Evolutionary conservation across 2,329 filamentous ascomycete species (phyloP).

Genomic region (Exserohilum rostratum): DNA sequence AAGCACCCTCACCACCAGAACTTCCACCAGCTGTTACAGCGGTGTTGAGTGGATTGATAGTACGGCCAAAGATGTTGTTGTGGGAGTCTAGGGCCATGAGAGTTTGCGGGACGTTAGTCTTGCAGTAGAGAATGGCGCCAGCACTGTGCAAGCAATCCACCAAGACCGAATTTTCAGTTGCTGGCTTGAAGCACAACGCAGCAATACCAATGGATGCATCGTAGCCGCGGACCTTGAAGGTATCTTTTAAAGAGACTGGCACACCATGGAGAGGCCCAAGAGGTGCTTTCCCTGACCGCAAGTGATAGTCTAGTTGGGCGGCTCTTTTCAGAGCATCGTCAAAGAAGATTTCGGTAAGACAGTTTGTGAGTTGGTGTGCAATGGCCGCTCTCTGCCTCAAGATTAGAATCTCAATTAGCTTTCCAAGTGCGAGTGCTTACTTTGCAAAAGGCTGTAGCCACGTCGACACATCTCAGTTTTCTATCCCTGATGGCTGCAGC

Average conservation of each 20-base stretch:
- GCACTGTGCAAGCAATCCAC: slow-evolving; percentile 52
- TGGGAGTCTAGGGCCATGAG: slow-evolving; percentile 60
- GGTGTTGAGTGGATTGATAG: slow-evolving; percentile 57
- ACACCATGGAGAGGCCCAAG: slow-evolving; percentile 56
- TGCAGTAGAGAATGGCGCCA: slow-evolving; percentile 59
- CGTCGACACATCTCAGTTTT: slow-evolving; percentile 46
- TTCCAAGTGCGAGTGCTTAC: slow-evolving; percentile 17
- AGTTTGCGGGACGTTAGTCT: slow-evolving; percentile 63
- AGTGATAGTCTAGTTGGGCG: slow-evolving; percentile 50
- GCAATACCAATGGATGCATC: slow-evolving; percentile 53
- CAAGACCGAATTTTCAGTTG: slow-evolving; percentile 47
- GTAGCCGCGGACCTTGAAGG: slow-evolving; percentile 56
- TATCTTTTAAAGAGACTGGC: slow-evolving; percentile 57
- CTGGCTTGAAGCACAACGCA: slow-evolving; percentile 52
- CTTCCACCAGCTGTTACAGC: slow-evolving; percentile 59
- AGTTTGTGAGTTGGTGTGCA: slow-evolving; percentile 55
- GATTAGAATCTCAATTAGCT: not conserved
- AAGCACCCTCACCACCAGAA: slow-evolving; percentile 60
- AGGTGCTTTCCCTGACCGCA: slow-evolving; percentile 46
- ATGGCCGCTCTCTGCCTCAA: slow-evolving; percentile 51
- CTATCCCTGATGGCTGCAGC: slow-evolving; percentile 44
- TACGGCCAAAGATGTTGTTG: slow-evolving; percentile 57
- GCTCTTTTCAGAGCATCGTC: slow-evolving; percentile 43
- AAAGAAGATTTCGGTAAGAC: slow-evolving; percentile 50
- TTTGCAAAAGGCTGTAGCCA: slow-evolving; percentile 54